phyloP scores from a whole-genome alignment of 257 asterid species.

The Petrea volubilis region DNA sequence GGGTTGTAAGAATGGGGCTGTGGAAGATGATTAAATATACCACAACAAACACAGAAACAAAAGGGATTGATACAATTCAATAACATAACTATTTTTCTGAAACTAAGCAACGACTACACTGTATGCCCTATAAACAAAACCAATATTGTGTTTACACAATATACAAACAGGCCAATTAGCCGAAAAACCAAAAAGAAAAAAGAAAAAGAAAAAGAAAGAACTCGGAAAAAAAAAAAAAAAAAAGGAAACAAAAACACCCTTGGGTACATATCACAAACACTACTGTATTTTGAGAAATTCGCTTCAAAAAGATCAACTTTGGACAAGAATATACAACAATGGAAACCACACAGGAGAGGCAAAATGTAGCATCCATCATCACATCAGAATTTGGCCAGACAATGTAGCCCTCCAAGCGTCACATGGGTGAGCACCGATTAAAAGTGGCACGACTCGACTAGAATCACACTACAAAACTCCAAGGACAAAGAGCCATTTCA shows the following conservation, averaged over 20 bases:
- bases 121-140: constrained; percentile 34
- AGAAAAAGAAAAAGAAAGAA: not conserved
- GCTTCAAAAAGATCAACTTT: constrained; percentile 15
- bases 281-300: not conserved
- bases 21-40: not conserved
- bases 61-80: constrained; percentile 13
- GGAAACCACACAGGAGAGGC: constrained; percentile 25
- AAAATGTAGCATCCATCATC: constrained; percentile 29
- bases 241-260: not conserved
- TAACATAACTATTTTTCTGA: not conserved
- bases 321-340: constrained; percentile 36
- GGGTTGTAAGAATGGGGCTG: too few species aligned
- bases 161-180: constrained; percentile 35
- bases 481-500: constrained; percentile 25
- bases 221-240: not conserved
- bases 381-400: constrained; percentile 21
- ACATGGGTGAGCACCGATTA: constrained; percentile 1
- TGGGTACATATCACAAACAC: too few species aligned
- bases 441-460: constrained; percentile 15
- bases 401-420: constrained; percentile 12
- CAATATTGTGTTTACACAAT: constrained; percentile 44
- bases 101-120: constrained; percentile 38
- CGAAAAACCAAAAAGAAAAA: not conserved
- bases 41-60: constrained; percentile 9
- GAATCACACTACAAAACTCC: constrained; percentile 32